A percentile compares a stretch with the other conserved stretches of the same genome.
Conservation (phyloP, 2,329 filamentous ascomycete species). For the Arthrinium phaeospermum region DNA sequence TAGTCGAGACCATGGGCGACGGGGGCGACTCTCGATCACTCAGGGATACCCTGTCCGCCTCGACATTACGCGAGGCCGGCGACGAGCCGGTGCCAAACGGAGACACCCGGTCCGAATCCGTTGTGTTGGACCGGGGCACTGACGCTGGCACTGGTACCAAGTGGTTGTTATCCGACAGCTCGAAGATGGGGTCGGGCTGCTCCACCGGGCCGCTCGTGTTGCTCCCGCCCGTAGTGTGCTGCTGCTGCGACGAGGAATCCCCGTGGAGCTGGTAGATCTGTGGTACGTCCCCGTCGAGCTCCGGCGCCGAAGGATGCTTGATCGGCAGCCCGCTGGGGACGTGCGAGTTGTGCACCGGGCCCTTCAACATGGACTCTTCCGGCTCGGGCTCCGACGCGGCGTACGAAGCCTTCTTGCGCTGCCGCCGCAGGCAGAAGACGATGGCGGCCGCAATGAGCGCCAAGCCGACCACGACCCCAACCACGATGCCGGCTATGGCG, state of each 20-base stretch:
- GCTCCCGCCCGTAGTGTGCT: slow-evolving; percentile 23
- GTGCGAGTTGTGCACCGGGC: slow-evolving; percentile 38
- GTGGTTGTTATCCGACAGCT: slow-evolving; percentile 32
- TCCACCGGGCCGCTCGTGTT: neutral
- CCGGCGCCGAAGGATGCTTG: slow-evolving; percentile 22
- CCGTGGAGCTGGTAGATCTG: slow-evolving; percentile 29
- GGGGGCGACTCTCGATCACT: slow-evolving; percentile 22
- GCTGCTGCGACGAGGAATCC: slow-evolving; percentile 21
- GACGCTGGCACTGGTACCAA: neutral
- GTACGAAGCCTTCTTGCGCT: slow-evolving; percentile 29
- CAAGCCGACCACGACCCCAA: slow-evolving; percentile 28
- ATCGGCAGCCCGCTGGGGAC: slow-evolving; percentile 28
- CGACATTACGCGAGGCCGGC: slow-evolving; percentile 24
- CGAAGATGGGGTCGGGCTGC: slow-evolving; percentile 28
- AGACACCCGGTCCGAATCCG: slow-evolving; percentile 24
- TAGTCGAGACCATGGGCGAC: slow-evolving; percentile 36
- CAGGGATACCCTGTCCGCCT: slow-evolving; percentile 20
- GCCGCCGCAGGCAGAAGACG: slow-evolving; percentile 26
- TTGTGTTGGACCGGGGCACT: slow-evolving; percentile 23
- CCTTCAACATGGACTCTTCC: slow-evolving; percentile 35
- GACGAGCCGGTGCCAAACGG: slow-evolving; percentile 25
- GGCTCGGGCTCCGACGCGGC: slow-evolving; percentile 30
- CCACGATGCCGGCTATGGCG: slow-evolving; percentile 34
- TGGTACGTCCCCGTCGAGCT: slow-evolving; percentile 29
- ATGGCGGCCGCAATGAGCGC: slow-evolving; percentile 25